Conservation (phyloP, 345 rosid species). For the Arabidopsis arenosa region DNA sequence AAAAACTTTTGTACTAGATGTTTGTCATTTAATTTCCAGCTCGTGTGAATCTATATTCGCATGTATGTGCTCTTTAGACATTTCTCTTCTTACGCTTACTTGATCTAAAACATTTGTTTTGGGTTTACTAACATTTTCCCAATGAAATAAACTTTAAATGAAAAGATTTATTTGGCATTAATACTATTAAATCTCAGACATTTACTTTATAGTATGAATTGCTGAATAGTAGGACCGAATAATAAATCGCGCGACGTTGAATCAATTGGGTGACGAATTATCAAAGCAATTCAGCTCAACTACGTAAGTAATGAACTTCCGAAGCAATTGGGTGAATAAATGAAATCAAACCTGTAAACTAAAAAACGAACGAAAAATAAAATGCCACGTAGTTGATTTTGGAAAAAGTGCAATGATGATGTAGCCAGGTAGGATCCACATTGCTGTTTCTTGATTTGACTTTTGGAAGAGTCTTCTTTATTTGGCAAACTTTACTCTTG, state of each 20-base stretch:
- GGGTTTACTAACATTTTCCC: too few relatives aligned
- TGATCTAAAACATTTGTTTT: neutral
- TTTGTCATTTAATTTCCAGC: constrained; percentile 13
- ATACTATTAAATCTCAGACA: neutral
- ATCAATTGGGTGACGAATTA: too few relatives aligned
- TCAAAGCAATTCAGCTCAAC: too few relatives aligned
- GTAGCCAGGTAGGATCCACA: constrained; percentile 4
- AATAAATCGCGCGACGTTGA: neutral
- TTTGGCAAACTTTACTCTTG: constrained; percentile 12
- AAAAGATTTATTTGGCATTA: neutral
- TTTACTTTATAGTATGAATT: neutral
- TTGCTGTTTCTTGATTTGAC: constrained; percentile 26
- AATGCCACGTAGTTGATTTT: constrained; percentile 17
- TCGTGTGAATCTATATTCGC: neutral
- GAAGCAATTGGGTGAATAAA: neutral
- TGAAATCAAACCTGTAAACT: constrained; percentile 14
- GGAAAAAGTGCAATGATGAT: neutral
- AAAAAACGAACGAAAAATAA: constrained; percentile 2
- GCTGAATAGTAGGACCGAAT: neutral
- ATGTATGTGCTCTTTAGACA: neutral
- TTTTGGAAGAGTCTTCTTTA: neutral
- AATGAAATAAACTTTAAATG: neutral
- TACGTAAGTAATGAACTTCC: neutral
- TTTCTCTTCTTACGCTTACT: neutral
- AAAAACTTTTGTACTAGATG: constrained; percentile 2